Evolutionary conservation across 768 basidiomycete species (phyloP).

Genomic region (Mycena leptocephala): DNA sequence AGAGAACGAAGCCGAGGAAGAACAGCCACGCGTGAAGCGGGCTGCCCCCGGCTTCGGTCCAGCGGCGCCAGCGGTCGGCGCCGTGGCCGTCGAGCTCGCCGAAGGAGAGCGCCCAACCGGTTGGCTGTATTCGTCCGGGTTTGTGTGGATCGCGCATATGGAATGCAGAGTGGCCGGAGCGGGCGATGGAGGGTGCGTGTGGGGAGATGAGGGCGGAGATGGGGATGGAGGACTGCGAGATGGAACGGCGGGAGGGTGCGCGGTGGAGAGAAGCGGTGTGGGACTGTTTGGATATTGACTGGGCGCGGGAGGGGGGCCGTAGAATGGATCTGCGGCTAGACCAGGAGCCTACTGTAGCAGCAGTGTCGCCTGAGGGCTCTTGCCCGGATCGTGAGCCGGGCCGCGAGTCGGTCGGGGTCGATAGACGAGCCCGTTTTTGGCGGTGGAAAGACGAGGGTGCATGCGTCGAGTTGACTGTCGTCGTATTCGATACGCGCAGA

Average conservation of each 20-base stretch:
- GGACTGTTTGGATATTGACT: conserved; percentile 28
- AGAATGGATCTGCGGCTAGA: conserved; percentile 26
- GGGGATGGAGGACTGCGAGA: conserved; percentile 36
- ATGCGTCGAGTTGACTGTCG: conserved; percentile 26
- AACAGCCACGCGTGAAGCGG: conserved; percentile 71
- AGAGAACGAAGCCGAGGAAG: conserved; percentile 68
- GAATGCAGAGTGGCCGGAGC: conserved; percentile 53
- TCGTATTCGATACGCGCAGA: conserved; percentile 31
- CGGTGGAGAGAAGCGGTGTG: conserved; percentile 28
- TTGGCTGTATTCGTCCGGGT: conserved; percentile 56
- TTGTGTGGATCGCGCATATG: conserved; percentile 72
- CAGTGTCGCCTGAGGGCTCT: conserved; percentile 23
- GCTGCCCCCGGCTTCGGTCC: conserved; percentile 40
- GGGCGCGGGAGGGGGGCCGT: conserved; percentile 20
- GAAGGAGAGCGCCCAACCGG: conserved; percentile 59
- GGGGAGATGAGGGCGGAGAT: conserved; percentile 59
- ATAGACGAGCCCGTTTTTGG: conserved; percentile 37
- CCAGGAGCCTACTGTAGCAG: conserved; percentile 35
- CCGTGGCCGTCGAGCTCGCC: conserved; percentile 56
- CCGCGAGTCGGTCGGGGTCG: conserved; percentile 29
- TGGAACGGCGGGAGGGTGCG: conserved; percentile 33
- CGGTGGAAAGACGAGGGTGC: conserved; percentile 38
- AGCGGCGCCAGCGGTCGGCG: conserved; percentile 40
- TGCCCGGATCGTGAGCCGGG: conserved; percentile 23
- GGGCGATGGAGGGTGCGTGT: conserved; percentile 65